phyloP scores from a whole-genome alignment of 441 rosid genomes.

The Brassica balearica region DNA sequence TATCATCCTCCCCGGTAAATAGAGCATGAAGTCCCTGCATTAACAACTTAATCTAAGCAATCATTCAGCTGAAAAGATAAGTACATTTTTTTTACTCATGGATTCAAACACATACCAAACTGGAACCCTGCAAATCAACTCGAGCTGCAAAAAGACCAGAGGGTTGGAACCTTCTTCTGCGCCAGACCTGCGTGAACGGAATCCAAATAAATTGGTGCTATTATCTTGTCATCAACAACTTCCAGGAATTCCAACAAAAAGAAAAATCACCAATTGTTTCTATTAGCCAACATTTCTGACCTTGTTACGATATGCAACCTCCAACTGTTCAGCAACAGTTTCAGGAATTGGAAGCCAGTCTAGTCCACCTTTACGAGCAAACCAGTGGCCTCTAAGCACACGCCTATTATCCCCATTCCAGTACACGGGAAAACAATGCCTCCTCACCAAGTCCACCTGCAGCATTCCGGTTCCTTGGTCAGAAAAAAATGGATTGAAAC shows the following conservation, averaged over 20 bases:
- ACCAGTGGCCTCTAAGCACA: conserved; percentile 98
- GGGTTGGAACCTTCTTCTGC: conserved; percentile 89
- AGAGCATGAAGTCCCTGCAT: conserved; percentile 92
- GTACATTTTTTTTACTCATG: conserved; percentile 10
- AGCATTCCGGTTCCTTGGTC: conserved; percentile 20
- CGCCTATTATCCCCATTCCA: conserved; percentile 99
- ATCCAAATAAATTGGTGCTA: conserved; percentile 28
- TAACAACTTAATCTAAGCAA: conserved; percentile 11
- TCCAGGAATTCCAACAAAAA: background rate
- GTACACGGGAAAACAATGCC: conserved; percentile 95
- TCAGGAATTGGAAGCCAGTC: conserved; percentile 99
- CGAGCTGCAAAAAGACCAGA: conserved; percentile 99
- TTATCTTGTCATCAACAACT: conserved; percentile 10
- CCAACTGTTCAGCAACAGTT: conserved; percentile 93
- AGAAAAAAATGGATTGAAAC: too few relatives aligned
- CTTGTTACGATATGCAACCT: conserved; percentile 84
- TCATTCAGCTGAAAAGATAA: conserved; percentile 20
- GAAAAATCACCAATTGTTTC: conserved; percentile 1
- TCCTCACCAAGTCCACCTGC: conserved; percentile 91
- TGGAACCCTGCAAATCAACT: conserved; percentile 87
- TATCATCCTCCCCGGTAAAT: conserved; percentile 92
- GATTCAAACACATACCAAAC: conserved; percentile 61
- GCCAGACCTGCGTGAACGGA: conserved; percentile 79
- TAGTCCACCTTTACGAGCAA: conserved; percentile 90
- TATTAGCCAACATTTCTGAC: conserved; percentile 44